Evolutionary conservation across 306 rosid species (phyloP).

Genomic region (Pachyrhizus erosus): DNA sequence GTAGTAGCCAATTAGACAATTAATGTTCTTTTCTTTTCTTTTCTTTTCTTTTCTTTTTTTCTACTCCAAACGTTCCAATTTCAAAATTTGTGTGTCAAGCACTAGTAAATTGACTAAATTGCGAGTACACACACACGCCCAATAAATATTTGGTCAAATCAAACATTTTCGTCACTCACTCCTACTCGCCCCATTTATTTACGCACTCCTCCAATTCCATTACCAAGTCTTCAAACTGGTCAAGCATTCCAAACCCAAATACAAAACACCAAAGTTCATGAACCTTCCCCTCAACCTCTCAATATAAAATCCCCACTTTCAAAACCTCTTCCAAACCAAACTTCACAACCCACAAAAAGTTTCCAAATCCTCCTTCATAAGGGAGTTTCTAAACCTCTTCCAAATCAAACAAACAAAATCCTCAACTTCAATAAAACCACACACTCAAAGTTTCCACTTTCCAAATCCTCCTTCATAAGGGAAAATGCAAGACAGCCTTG

Average conservation of each 20-base stretch:
- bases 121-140: not conserved
- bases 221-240: constrained; percentile 39
- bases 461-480: not conserved
- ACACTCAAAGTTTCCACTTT: not conserved
- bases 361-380: not conserved
- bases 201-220: constrained; percentile 7
- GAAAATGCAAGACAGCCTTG: constrained; percentile 50
- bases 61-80: constrained; percentile 52
- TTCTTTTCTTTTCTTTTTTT: not conserved
- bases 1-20: not conserved
- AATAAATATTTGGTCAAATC: constrained; percentile 40
- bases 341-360: not conserved
- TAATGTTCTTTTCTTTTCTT: not conserved
- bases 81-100: constrained; percentile 40
- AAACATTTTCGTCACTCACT: constrained; percentile 5
- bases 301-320: not conserved
- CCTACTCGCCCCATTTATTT: not conserved
- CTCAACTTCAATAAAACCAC: not conserved
- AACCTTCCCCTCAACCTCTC: not conserved
- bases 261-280: too few species aligned
- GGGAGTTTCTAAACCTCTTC: not conserved
- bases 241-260: constrained; percentile 27
- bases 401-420: not conserved
- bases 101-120: constrained; percentile 38
- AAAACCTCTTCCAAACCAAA: not conserved